Evolutionary conservation across 495 filamentous ascomycete species (phyloP), one percentile per base, ranked within the genome.

Genomic region (Podospora appendiculata): DNA sequence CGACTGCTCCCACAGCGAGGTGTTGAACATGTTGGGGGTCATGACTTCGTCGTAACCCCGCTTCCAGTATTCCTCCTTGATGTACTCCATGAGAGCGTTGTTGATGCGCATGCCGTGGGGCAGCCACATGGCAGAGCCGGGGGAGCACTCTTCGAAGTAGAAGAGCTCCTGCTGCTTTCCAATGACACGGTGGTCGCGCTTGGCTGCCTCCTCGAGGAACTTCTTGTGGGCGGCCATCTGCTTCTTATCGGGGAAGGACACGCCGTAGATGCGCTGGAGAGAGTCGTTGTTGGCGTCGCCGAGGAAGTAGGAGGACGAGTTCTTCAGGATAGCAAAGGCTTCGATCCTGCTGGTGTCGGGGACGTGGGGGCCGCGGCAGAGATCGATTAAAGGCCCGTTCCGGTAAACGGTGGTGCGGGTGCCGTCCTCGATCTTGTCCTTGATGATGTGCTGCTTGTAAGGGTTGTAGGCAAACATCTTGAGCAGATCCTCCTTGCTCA

Each of bases 191-290:
- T 98, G 93, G 62, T 96, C 91, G 53, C 94, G 83, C 77, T 96
- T 95, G 42, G 92, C 90, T 8, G 93, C 93, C 64, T 97, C 94
- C 64, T 96, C 93, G 8, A 98, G 70, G 66, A 94, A 92, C 54
- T 91, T 89, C 71, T 92, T 81, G 70, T 96, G 87, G 56, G 92
- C 90, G 12, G 82, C 79, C 79, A 97, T 86, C 58, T 76, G 76
- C 75, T 95, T 94, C 79, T 97, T 97, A 64, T 97, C 92, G 0
- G 94, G 94, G 70, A 96, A 98, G 19, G 90, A 94, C 45, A 98
- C 84, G 59, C 92, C 94, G 62, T 96, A 93, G 49, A 98, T 92
- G 53, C 93, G 87, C 67, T 97, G 94, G 32, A 98, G 74, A 8
- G 90, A 93, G 62, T 97, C 93, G 63, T 96, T 94, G 59, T 80